Conservation (phyloP, 768 basidiomycete species). For the Cystobasidium ongulense region DNA sequence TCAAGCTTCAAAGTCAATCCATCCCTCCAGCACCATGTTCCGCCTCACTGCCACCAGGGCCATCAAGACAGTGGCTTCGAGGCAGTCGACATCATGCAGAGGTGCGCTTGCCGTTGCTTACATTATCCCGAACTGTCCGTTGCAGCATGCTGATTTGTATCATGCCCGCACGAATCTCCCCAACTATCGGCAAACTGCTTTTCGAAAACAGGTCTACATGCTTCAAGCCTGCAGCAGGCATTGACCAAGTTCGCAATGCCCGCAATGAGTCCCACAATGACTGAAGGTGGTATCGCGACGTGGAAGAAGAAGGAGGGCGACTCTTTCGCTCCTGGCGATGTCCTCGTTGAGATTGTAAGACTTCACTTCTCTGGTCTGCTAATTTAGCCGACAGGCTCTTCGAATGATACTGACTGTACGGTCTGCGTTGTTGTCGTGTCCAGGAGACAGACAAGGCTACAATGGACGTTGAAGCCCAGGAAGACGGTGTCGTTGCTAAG, state of each 20-base stretch:
- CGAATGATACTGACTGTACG: neutral
- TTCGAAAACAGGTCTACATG: constrained; percentile 52
- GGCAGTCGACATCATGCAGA: neutral
- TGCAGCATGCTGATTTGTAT: neutral
- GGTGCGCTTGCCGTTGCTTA: neutral
- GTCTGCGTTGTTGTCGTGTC: neutral
- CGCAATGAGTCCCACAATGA: constrained; percentile 99
- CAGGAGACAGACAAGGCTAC: constrained; percentile 51
- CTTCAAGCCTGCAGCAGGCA: constrained; percentile 66
- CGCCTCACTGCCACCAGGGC: neutral
- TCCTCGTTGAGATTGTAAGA: constrained; percentile 93
- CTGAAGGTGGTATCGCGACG: constrained; percentile 90
- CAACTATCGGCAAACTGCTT: neutral
- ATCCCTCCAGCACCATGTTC: neutral
- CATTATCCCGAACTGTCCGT: no score
- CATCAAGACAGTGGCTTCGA: neutral
- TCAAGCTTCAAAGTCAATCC: neutral
- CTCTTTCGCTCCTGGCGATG: constrained; percentile 76
- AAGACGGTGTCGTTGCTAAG: constrained; percentile 92
- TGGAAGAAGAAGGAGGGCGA: constrained; percentile 99
- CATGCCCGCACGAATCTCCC: neutral
- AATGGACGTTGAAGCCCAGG: constrained; percentile 98
- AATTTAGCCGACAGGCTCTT: neutral
- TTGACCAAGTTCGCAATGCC: constrained; percentile 88
- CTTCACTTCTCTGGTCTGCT: neutral